phyloP scores from a whole-genome alignment of 495 filamentous ascomycete species.

The Annulohypoxylon nitens region DNA sequence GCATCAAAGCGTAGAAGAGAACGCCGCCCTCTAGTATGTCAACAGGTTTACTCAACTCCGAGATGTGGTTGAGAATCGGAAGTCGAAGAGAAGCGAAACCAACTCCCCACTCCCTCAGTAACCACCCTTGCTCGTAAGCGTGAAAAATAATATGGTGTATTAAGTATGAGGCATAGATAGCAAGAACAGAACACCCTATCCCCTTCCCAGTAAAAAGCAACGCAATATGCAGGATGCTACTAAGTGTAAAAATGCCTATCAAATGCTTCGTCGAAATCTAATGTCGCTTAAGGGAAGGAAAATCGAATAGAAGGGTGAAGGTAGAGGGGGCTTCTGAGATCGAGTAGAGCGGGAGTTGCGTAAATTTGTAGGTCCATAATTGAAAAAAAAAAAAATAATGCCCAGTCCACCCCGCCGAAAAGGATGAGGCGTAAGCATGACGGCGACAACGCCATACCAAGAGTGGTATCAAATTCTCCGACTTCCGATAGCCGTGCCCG shows the following conservation, averaged over 20 bases:
- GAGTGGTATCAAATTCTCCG: constrained; percentile 20
- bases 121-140: constrained; percentile 16
- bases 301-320: constrained; percentile 35
- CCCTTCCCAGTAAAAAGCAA: constrained; percentile 28
- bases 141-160: constrained; percentile 27
- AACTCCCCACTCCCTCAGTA: constrained; percentile 21
- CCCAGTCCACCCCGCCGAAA: constrained; percentile 22
- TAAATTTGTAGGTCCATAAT: neutral
- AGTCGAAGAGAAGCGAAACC: constrained; percentile 38
- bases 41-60: constrained; percentile 34
- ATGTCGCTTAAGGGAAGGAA: constrained; percentile 40
- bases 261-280: constrained; percentile 41
- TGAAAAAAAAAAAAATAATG: neutral
- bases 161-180: constrained; percentile 35
- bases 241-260: constrained; percentile 43
- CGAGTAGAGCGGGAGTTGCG: constrained; percentile 10
- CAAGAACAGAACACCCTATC: constrained; percentile 25
- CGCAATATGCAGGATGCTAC: constrained; percentile 48
- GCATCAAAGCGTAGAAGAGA: constrained; percentile 21
- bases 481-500: constrained; percentile 18
- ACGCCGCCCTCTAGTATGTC: constrained; percentile 30
- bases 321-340: constrained; percentile 2
- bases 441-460: constrained; percentile 37
- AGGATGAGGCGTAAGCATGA: constrained; percentile 8
- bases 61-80: constrained; percentile 27